phyloP scores from a whole-genome alignment of 192 early-diverging fungal genomes.

The Podila verticillata region DNA sequence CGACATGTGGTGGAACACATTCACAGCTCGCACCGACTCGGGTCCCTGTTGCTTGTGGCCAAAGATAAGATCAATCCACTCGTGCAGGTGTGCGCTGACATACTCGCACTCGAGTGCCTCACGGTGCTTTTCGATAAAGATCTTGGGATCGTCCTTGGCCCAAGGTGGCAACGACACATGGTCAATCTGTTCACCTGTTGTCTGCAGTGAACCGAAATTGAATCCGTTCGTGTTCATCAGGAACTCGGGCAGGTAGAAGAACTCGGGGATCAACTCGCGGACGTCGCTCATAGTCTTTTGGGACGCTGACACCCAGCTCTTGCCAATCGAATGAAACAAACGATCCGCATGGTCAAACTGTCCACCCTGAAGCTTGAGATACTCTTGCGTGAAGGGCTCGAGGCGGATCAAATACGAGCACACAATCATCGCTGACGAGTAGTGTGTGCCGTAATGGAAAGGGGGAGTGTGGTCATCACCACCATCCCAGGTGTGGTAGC shows the following conservation, averaged over 20 bases:
- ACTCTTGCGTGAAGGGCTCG: constrained; percentile 90
- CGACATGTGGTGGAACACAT: constrained; percentile 96
- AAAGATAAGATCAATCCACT: constrained; percentile 97
- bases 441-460: constrained; percentile 98
- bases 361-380: constrained; percentile 80
- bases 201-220: constrained; percentile 67
- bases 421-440: constrained; percentile 92
- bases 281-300: constrained; percentile 84
- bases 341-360: constrained; percentile 88
- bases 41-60: constrained; percentile 94
- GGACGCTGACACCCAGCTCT: constrained; percentile 80
- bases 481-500: constrained; percentile 72
- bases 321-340: constrained; percentile 79
- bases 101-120: constrained; percentile 87
- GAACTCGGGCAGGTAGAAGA: constrained; percentile 95
- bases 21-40: constrained; percentile 85
- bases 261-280: constrained; percentile 95
- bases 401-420: constrained; percentile 88
- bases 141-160: constrained; percentile 77
- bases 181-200: constrained; percentile 72
- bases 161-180: constrained; percentile 87
- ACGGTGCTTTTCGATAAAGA: constrained; percentile 82
- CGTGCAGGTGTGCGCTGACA: constrained; percentile 87
- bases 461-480: constrained; percentile 58
- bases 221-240: constrained; percentile 78